Conservation (phyloP, 2,329 filamentous ascomycete genomes). For the Pseudogymnoascus sp. region DNA sequence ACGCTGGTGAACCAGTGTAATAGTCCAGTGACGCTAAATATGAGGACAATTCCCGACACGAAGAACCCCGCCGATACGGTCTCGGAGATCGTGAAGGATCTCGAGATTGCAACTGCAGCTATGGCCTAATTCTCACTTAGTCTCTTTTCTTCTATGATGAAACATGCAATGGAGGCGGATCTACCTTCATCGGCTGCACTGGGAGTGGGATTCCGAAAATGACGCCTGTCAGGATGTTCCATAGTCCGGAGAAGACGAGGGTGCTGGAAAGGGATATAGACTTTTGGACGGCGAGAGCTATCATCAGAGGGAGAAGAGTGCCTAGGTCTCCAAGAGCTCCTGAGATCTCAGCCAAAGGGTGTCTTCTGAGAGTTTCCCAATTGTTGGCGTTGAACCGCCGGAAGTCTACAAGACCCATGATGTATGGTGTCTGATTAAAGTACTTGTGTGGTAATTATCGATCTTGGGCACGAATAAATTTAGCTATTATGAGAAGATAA, state of each 20-base stretch:
- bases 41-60: constrained; percentile 64
- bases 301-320: constrained; percentile 82
- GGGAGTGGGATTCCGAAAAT: constrained; percentile 84
- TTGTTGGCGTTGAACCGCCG: constrained; percentile 40
- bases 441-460: neutral
- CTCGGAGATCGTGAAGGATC: constrained; percentile 58
- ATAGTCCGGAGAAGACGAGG: constrained; percentile 79
- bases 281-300: constrained; percentile 70
- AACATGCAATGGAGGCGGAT: neutral
- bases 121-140: constrained; percentile 61
- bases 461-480: neutral
- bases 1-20: constrained; percentile 65
- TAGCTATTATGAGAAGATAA: neutral
- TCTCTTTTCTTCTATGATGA: neutral
- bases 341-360: constrained; percentile 70
- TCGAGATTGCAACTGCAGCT: constrained; percentile 77
- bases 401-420: constrained; percentile 23
- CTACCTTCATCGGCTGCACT: constrained; percentile 76
- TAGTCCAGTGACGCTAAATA: constrained; percentile 76
- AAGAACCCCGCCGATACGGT: constrained; percentile 80
- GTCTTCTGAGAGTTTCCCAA: constrained; percentile 46
- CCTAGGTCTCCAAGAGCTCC: constrained; percentile 85
- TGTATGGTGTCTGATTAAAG: neutral
- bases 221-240: constrained; percentile 76
- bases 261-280: constrained; percentile 80